A percentile compares a stretch with the other conserved stretches of the same genome.
These are phyloP conservation scores for Leishmania martiniquensis DNA, from an alignment of 208 protist genomes.

Conservation along the genomic window DNA sequence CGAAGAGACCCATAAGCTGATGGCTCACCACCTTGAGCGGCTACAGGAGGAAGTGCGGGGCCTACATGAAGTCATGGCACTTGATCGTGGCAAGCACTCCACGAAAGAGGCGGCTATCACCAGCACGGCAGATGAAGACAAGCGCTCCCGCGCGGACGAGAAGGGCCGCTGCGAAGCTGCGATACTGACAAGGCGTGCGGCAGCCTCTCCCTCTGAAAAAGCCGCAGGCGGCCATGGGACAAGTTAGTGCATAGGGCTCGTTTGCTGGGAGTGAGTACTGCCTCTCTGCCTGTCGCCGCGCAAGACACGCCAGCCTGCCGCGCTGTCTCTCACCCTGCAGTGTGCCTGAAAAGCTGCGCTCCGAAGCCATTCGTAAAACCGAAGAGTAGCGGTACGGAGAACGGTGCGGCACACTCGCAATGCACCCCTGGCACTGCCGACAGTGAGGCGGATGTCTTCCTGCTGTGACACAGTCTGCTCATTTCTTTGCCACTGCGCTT, in stretches of 20 bases:
- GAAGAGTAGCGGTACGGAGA: neutral
- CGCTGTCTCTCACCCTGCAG: too few relatives aligned
- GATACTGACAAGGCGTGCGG: neutral
- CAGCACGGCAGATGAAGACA: neutral
- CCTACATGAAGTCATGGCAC: slow-evolving; percentile 1
- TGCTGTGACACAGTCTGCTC: slow-evolving; percentile 6
- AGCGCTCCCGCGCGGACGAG: neutral
- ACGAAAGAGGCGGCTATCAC: neutral
- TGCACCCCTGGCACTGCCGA: slow-evolving; percentile 19
- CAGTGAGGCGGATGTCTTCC: slow-evolving; percentile 34
- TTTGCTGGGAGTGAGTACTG: slow-evolving; percentile 17
- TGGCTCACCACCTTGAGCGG: slow-evolving; percentile 12
- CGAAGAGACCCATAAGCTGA: slow-evolving; percentile 11
- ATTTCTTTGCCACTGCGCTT: too few relatives aligned
- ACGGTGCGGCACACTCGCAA: slow-evolving; percentile 4
- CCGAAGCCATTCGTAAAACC: neutral
- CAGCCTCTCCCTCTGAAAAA: neutral
- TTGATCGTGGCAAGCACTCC: neutral
- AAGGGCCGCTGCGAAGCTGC: neutral
- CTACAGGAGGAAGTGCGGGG: slow-evolving; percentile 14
- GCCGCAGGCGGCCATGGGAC: neutral
- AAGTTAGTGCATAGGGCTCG: slow-evolving; percentile 5
- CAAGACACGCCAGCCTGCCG: neutral
- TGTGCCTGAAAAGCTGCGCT: neutral
- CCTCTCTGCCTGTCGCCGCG: slow-evolving; percentile 6